These are phyloP conservation scores for Cutaneotrichosporon sp. DNA, from an alignment of 1,284 basidiomycete genomes.

Conservation along the genomic window DNA sequence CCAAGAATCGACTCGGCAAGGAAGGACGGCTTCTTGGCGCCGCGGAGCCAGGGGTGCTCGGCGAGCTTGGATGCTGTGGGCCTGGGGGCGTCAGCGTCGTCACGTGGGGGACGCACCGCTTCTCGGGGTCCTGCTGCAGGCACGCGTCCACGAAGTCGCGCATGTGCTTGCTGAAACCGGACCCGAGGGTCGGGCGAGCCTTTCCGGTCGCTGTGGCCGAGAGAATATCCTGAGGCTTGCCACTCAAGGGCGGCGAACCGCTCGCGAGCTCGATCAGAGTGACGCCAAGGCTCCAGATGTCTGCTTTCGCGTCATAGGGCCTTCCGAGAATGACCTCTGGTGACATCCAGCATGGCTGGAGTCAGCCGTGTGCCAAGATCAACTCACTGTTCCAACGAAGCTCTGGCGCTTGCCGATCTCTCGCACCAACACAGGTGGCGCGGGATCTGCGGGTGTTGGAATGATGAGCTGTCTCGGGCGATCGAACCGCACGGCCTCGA, in stretches of 20 bases:
- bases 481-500: conserved; percentile 36
- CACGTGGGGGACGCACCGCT: conserved; percentile 59
- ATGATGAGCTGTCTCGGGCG: conserved; percentile 14
- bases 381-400: conserved; percentile 73
- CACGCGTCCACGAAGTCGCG: conserved; percentile 84
- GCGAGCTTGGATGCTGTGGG: conserved; percentile 29
- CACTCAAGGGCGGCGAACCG: conserved; percentile 32
- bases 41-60: conserved; percentile 40
- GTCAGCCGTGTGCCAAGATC: conserved; percentile 6
- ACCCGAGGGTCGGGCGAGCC: conserved; percentile 10
- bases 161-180: conserved; percentile 68
- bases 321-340: conserved; percentile 87
- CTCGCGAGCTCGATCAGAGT: conserved; percentile 55
- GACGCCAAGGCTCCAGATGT: conserved; percentile 96
- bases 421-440: conserved; percentile 16
- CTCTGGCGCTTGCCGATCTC: conserved; percentile 74
- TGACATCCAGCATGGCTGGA: conserved; percentile 91
- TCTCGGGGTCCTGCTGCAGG: conserved; percentile 74
- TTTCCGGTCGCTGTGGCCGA: conserved; percentile 12
- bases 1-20: conserved; percentile 39
- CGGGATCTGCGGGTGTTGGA: conserved; percentile 11
- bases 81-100: conserved; percentile 21
- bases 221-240: conserved; percentile 14
- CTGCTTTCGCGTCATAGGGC: conserved; percentile 89
- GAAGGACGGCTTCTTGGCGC: conserved; percentile 35